phyloP scores from a whole-genome alignment of 2,329 filamentous ascomycete species.

The Ilyonectria destructans region DNA sequence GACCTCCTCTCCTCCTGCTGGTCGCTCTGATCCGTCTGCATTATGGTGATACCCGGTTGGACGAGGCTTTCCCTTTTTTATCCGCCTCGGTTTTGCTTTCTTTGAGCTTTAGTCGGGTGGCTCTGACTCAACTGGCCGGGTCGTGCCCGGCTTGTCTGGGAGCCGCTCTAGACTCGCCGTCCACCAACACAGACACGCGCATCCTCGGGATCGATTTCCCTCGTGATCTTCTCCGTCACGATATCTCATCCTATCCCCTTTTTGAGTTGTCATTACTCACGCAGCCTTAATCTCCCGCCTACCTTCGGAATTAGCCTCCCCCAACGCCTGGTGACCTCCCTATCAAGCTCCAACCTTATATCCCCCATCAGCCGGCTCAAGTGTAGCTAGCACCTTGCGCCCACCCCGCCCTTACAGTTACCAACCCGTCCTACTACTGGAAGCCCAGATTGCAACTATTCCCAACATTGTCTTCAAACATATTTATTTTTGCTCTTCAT shows the following conservation, averaged over 20 bases:
- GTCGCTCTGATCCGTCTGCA: background rate
- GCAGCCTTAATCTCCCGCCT: constrained; percentile 24
- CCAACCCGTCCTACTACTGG: constrained; percentile 26
- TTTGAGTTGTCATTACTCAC: constrained; percentile 30
- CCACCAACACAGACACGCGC: constrained; percentile 18
- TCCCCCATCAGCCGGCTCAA: constrained; percentile 31
- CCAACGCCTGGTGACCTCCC: constrained; percentile 42
- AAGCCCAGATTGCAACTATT: constrained; percentile 39
- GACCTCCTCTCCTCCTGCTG: background rate
- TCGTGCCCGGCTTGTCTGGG: constrained; percentile 26
- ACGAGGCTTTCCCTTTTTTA: constrained; percentile 27
- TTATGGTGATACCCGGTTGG: constrained; percentile 20
- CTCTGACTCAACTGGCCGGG: constrained; percentile 26
- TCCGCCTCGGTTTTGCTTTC: constrained; percentile 27
- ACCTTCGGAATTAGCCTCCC: constrained; percentile 32
- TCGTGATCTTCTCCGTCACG: constrained; percentile 26
- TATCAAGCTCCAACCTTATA: constrained; percentile 45
- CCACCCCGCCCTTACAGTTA: constrained; percentile 25
- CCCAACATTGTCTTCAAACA: constrained; percentile 20
- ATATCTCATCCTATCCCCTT: constrained; percentile 30
- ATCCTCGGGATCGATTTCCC: constrained; percentile 13
- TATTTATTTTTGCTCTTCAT: constrained; percentile 12
- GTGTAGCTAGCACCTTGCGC: constrained; percentile 23
- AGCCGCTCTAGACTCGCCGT: constrained; percentile 3
- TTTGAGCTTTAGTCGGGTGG: constrained; percentile 25